Percentiles rank a stretch among this genome's conserved stretches.
Evolutionary conservation across 805 yeast genomes (phyloP).

Genomic region (Pichia occidentalis): DNA sequence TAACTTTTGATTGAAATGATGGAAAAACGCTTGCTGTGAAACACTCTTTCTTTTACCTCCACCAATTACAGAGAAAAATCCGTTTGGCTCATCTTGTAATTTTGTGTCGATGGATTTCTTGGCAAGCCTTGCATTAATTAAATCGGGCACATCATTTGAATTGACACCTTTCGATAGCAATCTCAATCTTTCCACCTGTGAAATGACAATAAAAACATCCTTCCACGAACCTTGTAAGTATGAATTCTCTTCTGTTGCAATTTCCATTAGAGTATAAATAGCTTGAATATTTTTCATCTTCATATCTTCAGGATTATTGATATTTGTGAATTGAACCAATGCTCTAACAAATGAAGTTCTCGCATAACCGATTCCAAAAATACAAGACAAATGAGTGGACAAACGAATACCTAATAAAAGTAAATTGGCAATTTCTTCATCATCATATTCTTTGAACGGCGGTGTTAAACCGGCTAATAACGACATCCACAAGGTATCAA

Average conservation of each 20-base stretch:
- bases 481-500: constrained; percentile 96
- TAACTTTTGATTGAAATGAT: constrained; percentile 65
- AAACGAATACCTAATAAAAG: constrained; percentile 84
- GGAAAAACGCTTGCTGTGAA: constrained; percentile 61
- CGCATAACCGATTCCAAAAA: constrained; percentile 78
- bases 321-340: constrained; percentile 75
- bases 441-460: constrained; percentile 85
- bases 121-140: constrained; percentile 65
- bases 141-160: constrained; percentile 80
- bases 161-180: constrained; percentile 82
- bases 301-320: constrained; percentile 74
- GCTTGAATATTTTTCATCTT: constrained; percentile 77
- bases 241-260: constrained; percentile 78
- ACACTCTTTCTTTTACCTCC: constrained; percentile 42
- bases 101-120: constrained; percentile 35
- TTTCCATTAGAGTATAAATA: constrained; percentile 60
- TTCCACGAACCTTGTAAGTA: constrained; percentile 73
- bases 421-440: constrained; percentile 55
- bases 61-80: constrained; percentile 48
- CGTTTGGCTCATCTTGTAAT: constrained; percentile 17
- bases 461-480: constrained; percentile 90
- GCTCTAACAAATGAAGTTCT: constrained; percentile 87
- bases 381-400: constrained; percentile 75
- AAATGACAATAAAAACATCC: constrained; percentile 70
- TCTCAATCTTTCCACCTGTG: constrained; percentile 88